Percentiles rank a stretch among this genome's conserved stretches.
Evolutionary conservation across 768 basidiomycete genomes (phyloP).

Genomic region (Tubosaeta sp.): DNA sequence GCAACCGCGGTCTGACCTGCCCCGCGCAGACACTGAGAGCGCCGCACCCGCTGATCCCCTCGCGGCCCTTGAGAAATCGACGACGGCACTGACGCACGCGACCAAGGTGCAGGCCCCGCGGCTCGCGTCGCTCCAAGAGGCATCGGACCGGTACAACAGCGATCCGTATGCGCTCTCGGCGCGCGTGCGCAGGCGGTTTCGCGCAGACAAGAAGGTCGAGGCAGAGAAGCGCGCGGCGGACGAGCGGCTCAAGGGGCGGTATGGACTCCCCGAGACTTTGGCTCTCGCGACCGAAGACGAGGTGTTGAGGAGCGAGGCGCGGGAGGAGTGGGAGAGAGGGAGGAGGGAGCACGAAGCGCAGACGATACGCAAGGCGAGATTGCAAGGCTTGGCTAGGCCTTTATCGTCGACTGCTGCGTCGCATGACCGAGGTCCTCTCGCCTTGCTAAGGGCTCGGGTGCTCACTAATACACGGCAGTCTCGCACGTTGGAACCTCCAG

Average conservation of each 20-base stretch:
- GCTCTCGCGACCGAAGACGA: conserved; percentile 63
- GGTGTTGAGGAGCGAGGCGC: conserved; percentile 56
- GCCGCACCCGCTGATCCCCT: conserved; percentile 76
- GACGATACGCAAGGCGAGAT: conserved; percentile 48
- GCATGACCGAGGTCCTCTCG: conserved; percentile 30
- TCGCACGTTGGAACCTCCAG: conserved; percentile 24
- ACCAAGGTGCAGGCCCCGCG: conserved; percentile 76
- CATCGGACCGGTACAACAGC: conserved; percentile 72
- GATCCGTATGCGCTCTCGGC: conserved; percentile 85
- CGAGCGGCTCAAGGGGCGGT: conserved; percentile 65
- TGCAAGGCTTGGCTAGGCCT: conserved; percentile 28
- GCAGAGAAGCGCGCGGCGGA: conserved; percentile 65
- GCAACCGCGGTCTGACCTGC: not conserved
- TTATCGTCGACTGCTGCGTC: conserved; percentile 15
- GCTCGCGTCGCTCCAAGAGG: conserved; percentile 70
- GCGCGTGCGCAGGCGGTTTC: conserved; percentile 75
- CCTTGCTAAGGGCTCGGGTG: conserved; percentile 51
- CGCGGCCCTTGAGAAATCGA: conserved; percentile 84
- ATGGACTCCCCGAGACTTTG: conserved; percentile 71
- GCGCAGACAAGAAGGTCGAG: conserved; percentile 81
- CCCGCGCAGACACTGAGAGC: conserved; percentile 59
- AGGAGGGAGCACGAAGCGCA: conserved; percentile 43
- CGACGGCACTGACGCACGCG: conserved; percentile 66
- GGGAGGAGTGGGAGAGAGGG: conserved; percentile 55
- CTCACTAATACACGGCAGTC: conserved; percentile 50